These are phyloP conservation scores for Elongisporangium senticosum DNA, from an alignment of 352 stramenopile genomes.

Conservation along the genomic window DNA sequence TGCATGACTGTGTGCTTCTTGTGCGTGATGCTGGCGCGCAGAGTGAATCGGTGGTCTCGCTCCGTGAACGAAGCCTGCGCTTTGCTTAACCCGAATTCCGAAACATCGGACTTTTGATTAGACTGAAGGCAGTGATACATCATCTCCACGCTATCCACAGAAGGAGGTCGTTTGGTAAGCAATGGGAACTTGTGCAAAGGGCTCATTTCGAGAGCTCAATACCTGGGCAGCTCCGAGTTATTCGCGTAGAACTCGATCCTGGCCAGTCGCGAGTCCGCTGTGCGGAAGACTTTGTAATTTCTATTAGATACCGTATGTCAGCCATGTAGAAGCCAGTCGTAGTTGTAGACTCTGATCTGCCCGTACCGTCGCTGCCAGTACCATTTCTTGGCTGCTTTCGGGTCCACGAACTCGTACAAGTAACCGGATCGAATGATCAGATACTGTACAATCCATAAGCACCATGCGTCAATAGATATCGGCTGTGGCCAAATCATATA, in stretches of 20 bases:
- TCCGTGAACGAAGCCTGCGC: neutral
- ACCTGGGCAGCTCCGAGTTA: neutral
- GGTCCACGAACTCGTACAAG: neutral
- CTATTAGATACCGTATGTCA: neutral
- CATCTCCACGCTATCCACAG: neutral
- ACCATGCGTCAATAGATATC: no score
- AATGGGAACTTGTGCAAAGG: neutral
- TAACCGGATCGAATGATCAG: neutral
- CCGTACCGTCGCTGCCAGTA: neutral
- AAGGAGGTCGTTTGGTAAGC: neutral
- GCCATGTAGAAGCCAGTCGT: neutral
- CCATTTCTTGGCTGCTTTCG: neutral
- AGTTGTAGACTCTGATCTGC: neutral
- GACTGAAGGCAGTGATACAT: neutral
- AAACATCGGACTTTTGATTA: neutral
- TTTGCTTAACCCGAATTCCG: neutral
- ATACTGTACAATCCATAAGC: neutral
- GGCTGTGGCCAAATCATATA: no score
- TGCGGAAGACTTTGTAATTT: neutral
- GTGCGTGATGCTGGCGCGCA: neutral
- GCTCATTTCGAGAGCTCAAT: neutral
- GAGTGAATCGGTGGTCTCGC: neutral
- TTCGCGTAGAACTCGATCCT: neutral
- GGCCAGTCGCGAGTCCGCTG: neutral
- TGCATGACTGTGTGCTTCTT: neutral